A percentile compares a stretch with the other conserved stretches of the same genome.
phyloP scores from a whole-genome alignment of 768 basidiomycete genomes.

The Boletellus ananas region DNA sequence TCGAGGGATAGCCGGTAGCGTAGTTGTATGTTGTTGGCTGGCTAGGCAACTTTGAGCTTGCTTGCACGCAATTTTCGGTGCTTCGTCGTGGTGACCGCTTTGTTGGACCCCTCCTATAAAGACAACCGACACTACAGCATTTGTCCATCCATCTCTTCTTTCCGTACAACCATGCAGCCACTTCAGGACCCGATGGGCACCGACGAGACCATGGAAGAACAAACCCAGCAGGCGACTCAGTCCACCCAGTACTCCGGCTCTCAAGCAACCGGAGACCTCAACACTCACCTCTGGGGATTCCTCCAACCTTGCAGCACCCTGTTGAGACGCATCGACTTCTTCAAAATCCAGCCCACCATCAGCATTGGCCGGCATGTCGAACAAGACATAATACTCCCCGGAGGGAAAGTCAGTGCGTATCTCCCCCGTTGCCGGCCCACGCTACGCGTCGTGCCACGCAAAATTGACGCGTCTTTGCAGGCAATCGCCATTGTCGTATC shows the following conservation, averaged over 20 bases:
- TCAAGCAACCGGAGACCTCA: conserved; percentile 18
- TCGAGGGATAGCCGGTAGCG: not conserved
- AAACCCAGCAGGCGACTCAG: conserved; percentile 39
- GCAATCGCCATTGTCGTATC: conserved; percentile 36
- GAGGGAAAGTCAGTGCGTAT: conserved; percentile 69
- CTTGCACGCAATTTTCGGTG: no score
- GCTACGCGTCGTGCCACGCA: conserved; percentile 12
- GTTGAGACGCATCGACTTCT: conserved; percentile 59
- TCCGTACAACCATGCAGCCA: conserved; percentile 12
- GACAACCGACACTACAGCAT: conserved; percentile 1
- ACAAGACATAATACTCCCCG: conserved; percentile 50
- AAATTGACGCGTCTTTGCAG: conserved; percentile 33
- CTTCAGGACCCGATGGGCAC: conserved; percentile 21
- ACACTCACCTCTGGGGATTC: conserved; percentile 60
- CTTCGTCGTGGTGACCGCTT: conserved; percentile 5
- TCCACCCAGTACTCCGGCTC: conserved; percentile 36
- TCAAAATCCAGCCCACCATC: conserved; percentile 46
- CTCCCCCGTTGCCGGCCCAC: conserved; percentile 1
- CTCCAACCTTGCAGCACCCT: conserved; percentile 58
- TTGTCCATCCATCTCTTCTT: not conserved
- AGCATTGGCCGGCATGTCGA: conserved; percentile 52
- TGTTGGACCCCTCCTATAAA: conserved; percentile 24
- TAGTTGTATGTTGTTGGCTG: conserved; percentile 8
- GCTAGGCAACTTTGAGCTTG: conserved; percentile 14
- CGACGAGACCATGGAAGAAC: conserved; percentile 30